A percentile compares a stretch with the other conserved stretches of the same genome.
These are phyloP conservation scores for Flaveria ramosissima DNA, from an alignment of 129 eudicot genomes.

Conservation along the genomic window DNA sequence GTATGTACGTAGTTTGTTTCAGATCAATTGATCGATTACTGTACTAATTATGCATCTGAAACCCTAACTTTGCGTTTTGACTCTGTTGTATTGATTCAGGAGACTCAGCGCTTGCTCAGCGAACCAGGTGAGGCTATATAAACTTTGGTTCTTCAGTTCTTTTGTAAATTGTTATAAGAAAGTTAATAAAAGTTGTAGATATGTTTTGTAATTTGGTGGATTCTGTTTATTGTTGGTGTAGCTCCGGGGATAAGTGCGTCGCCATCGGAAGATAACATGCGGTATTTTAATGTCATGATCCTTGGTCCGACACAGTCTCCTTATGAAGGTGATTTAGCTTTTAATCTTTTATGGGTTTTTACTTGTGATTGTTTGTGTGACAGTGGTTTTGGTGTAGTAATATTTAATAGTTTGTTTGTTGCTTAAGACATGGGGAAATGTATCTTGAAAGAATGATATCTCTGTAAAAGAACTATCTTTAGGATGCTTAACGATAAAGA, in stretches of 20 bases:
- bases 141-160: neutral
- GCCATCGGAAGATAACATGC: constrained; percentile 63
- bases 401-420: neutral
- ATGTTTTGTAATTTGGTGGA: neutral
- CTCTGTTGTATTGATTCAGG: constrained; percentile 38
- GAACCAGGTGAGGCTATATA: constrained; percentile 48
- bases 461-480: constrained; percentile 3
- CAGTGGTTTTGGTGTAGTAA: neutral
- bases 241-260: constrained; percentile 67
- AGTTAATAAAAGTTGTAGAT: neutral
- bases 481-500: constrained; percentile 16
- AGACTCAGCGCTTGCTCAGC: constrained; percentile 60
- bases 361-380: neutral
- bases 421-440: neutral
- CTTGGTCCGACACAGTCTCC: constrained; percentile 63
- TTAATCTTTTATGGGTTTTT: constrained; percentile 1
- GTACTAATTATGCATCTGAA: constrained; percentile 18
- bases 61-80: constrained; percentile 22
- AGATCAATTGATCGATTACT: constrained; percentile 9
- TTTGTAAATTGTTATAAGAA: neutral
- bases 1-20: constrained; percentile 14
- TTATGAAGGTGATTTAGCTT: constrained; percentile 44
- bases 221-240: constrained; percentile 24
- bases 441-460: neutral
- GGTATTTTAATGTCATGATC: constrained; percentile 58